These are phyloP conservation scores for Senna tora DNA, from an alignment of 306 rosid species.

Conservation along the genomic window DNA sequence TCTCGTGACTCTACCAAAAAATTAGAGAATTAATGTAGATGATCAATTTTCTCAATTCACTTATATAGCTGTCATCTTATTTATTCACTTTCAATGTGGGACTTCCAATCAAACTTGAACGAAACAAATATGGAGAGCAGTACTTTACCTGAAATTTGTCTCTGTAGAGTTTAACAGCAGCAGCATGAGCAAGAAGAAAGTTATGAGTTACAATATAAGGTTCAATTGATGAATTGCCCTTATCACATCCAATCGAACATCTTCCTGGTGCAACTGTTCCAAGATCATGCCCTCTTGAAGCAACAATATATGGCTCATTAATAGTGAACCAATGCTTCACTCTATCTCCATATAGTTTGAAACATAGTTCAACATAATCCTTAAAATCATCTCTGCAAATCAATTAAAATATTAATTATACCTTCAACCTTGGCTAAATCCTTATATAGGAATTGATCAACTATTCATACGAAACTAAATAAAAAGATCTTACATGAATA, in stretches of 20 bases:
- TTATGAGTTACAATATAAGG: conserved; percentile 48
- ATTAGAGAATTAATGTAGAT: too few relatives aligned
- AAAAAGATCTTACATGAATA: conserved; percentile 37
- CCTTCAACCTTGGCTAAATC: background rate
- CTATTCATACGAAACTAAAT: background rate
- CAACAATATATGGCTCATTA: conserved; percentile 37
- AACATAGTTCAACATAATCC: conserved; percentile 44
- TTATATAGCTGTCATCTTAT: too few relatives aligned
- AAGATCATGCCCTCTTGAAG: conserved; percentile 35
- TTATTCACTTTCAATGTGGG: too few relatives aligned
- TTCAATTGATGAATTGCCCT: conserved; percentile 44
- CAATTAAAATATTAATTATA: background rate
- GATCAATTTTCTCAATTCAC: too few relatives aligned
- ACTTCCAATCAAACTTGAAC: too few relatives aligned
- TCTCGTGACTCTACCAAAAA: too few relatives aligned
- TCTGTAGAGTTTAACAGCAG: conserved; percentile 35
- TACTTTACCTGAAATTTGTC: conserved; percentile 33
- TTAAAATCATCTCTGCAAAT: conserved; percentile 42
- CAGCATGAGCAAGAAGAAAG: conserved; percentile 46
- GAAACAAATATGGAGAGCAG: background rate
- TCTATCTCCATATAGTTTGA: conserved; percentile 40
- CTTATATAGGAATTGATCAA: background rate
- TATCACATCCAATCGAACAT: conserved; percentile 34
- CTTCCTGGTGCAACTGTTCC: conserved; percentile 48
- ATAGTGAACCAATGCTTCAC: conserved; percentile 51